A percentile compares a stretch with the other conserved stretches of the same genome.
Evolutionary conservation across 306 rosid species (phyloP).

Genomic region (Lathyrus aphaca): DNA sequence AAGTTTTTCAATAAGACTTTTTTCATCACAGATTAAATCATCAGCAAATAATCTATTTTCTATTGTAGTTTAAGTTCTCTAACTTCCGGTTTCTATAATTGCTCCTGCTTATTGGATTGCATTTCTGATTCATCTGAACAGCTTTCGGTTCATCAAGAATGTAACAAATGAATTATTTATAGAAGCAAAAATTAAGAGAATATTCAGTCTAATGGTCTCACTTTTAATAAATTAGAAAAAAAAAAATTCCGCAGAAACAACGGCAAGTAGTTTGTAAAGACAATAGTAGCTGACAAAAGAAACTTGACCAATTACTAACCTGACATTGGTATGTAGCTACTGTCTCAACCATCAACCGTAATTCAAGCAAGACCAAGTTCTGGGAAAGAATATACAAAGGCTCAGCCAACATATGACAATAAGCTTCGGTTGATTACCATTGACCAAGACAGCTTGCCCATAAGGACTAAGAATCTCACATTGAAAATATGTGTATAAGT

Average conservation of each 20-base stretch:
- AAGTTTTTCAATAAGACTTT: neutral
- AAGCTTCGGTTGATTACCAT: conserved; percentile 55
- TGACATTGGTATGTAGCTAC: conserved; percentile 55
- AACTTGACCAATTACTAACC: conserved; percentile 17
- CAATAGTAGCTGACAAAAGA: conserved; percentile 28
- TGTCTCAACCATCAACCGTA: conserved; percentile 83
- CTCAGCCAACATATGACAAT: conserved; percentile 64
- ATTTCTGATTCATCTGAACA: conserved; percentile 29
- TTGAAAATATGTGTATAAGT: neutral
- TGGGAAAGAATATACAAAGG: conserved; percentile 91
- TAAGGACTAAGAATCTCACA: conserved; percentile 69
- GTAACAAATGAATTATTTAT: conserved; percentile 8
- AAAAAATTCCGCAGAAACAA: neutral
- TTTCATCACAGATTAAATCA: neutral
- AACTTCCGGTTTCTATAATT: conserved; percentile 13
- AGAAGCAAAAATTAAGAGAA: conserved; percentile 21
- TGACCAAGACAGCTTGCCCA: conserved; percentile 88
- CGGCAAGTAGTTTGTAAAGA: neutral
- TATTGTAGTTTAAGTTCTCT: conserved; percentile 9
- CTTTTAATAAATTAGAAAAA: conserved; percentile 11
- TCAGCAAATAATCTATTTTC: conserved; percentile 3
- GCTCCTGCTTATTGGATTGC: conserved; percentile 5
- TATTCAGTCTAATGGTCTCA: conserved; percentile 12
- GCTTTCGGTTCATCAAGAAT: conserved; percentile 37
- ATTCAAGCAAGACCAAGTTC: conserved; percentile 75